phyloP scores from a whole-genome alignment of 176 grass and related monocot species.

The Chloris gayana region DNA sequence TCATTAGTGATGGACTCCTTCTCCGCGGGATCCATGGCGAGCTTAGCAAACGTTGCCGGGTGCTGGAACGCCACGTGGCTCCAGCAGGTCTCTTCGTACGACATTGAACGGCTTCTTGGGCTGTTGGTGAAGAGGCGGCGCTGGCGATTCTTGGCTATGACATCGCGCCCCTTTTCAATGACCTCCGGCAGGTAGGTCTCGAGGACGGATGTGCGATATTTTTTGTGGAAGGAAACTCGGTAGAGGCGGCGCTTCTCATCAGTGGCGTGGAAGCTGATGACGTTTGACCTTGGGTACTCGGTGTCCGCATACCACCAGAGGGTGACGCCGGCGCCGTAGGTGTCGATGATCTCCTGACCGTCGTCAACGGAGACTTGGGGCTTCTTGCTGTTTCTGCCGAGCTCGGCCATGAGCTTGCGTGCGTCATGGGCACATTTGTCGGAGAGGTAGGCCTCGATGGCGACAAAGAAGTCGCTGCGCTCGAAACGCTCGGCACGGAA shows the following conservation, averaged over 20 bases:
- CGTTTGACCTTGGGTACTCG: neutral
- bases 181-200: slow-evolving; percentile 40
- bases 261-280: slow-evolving; percentile 26
- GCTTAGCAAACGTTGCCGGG: slow-evolving; percentile 55
- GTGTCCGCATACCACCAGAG: slow-evolving; percentile 54
- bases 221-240: slow-evolving; percentile 45
- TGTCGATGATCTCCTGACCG: slow-evolving; percentile 61
- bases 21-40: slow-evolving; percentile 56
- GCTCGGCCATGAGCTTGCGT: slow-evolving; percentile 49
- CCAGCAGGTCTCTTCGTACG: slow-evolving; percentile 36
- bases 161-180: slow-evolving; percentile 35
- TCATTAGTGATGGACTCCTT: slow-evolving; percentile 57
- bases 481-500: slow-evolving; percentile 31
- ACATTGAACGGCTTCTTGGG: no score
- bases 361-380: slow-evolving; percentile 55
- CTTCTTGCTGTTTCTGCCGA: slow-evolving; percentile 40
- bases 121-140: slow-evolving; percentile 74
- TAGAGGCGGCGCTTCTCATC: slow-evolving; percentile 42
- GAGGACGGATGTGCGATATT: slow-evolving; percentile 43
- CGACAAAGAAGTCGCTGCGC: slow-evolving; percentile 46
- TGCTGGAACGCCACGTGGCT: slow-evolving; percentile 70
- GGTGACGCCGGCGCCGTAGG: slow-evolving; percentile 16
- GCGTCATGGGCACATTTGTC: slow-evolving; percentile 39
- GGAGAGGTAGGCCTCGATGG: slow-evolving; percentile 61
- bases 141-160: slow-evolving; percentile 48